Evolutionary conservation across 75 land plant species (phyloP).

Genomic region (Larix kaempferi): DNA sequence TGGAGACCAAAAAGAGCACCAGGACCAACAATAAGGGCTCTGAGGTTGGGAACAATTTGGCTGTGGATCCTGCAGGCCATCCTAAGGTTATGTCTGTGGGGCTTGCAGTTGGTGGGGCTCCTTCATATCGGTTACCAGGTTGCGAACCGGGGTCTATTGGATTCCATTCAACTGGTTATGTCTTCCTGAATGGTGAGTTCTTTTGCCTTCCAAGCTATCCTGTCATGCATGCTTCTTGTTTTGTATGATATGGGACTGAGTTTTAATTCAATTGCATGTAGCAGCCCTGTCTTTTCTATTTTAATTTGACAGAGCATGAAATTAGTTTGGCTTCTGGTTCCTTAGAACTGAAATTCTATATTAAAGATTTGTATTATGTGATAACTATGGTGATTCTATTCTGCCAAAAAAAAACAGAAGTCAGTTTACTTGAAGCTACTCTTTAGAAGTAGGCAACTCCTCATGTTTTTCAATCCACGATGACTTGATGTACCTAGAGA

Average conservation of each 20-base stretch:
- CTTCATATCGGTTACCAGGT: conserved; percentile 44
- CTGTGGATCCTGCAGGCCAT: neutral
- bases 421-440: no score
- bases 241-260: neutral
- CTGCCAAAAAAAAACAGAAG: no score
- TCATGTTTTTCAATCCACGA: no score
- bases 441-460: no score
- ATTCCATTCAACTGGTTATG: conserved; percentile 70
- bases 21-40: neutral
- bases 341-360: no score
- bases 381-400: no score
- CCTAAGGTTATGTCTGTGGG: conserved; percentile 39
- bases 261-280: neutral
- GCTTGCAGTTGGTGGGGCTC: conserved; percentile 34
- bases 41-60: neutral
- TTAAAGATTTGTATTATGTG: no score
- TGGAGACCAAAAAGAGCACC: conserved; percentile 3
- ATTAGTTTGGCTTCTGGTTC: neutral
- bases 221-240: no score
- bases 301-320: neutral
- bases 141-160: conserved; percentile 75
- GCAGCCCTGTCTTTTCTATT: neutral
- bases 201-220: neutral
- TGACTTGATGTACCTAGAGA: no score
- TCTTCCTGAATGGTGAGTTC: conserved; percentile 69